phyloP scores from a whole-genome alignment of 495 filamentous ascomycete genomes.

The Parathielavia appendiculata region DNA sequence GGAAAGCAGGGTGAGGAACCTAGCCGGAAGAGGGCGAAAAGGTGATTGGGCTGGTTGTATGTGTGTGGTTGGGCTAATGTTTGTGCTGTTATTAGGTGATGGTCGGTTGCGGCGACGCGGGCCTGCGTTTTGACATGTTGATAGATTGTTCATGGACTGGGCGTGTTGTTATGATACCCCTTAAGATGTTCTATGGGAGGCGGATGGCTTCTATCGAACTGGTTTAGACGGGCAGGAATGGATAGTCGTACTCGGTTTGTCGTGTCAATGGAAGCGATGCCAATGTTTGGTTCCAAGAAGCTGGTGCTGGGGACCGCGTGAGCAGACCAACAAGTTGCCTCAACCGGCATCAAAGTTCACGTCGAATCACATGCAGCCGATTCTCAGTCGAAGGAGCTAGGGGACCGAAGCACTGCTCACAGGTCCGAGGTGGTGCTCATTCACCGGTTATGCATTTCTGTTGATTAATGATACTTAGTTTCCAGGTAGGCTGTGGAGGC shows the following conservation, averaged over 20 bases:
- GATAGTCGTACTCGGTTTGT: neutral
- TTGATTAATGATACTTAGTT: no score
- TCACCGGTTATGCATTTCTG: no score
- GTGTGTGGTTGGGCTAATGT: conserved; percentile 13
- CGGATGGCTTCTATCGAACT: neutral
- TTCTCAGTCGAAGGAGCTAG: no score
- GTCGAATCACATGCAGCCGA: no score
- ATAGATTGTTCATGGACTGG: neutral
- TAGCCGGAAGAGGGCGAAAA: conserved; percentile 16
- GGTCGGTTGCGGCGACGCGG: neutral
- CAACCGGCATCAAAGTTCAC: no score
- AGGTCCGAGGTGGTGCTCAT: no score
- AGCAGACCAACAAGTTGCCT: no score
- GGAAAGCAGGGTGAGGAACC: conserved; percentile 16
- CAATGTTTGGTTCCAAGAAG: no score
- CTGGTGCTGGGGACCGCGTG: no score
- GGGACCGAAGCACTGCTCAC: no score
- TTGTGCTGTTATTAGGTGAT: conserved; percentile 5
- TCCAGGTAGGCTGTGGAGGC: no score
- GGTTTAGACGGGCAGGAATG: neutral
- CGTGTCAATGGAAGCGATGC: no score
- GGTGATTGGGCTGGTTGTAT: neutral
- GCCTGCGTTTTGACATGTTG: neutral
- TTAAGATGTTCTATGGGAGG: neutral
- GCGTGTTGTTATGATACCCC: conserved; percentile 7